phyloP scores from a whole-genome alignment of 1,139 yeast genomes.

The Chernovozyma sophiae-reginae region DNA sequence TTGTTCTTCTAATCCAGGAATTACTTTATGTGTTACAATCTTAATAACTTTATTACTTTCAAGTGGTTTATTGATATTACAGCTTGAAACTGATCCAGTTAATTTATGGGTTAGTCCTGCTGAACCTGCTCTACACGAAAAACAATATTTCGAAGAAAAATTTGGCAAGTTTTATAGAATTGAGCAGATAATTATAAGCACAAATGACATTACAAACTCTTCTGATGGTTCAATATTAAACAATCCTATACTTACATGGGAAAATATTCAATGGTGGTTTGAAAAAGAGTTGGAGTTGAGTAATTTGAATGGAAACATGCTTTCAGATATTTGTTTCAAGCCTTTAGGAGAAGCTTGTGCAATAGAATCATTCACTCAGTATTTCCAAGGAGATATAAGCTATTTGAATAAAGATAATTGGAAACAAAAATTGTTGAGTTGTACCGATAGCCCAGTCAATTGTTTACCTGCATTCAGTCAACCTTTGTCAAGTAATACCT shows the following conservation, averaged over 20 bases:
- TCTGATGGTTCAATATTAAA: no score
- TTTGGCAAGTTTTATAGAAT: constrained; percentile 93
- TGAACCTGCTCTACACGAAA: constrained; percentile 69
- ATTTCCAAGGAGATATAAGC: constrained; percentile 63
- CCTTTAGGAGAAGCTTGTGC: constrained; percentile 79
- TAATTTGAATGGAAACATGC: constrained; percentile 19
- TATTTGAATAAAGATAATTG: constrained; percentile 51
- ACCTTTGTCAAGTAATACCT: constrained; percentile 67
- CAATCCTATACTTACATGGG: constrained; percentile 60
- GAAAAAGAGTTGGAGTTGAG: constrained; percentile 59
- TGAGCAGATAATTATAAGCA: constrained; percentile 77
- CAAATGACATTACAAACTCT: constrained; percentile 61
- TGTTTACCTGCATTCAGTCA: constrained; percentile 91
- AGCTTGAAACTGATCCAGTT: constrained; percentile 75
- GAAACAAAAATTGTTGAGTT: constrained; percentile 48
- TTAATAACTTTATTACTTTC: constrained; percentile 44
- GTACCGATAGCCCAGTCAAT: constrained; percentile 79
- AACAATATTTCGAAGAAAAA: constrained; percentile 64
- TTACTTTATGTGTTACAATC: constrained; percentile 46
- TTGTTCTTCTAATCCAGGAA: constrained; percentile 58
- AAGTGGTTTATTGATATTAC: constrained; percentile 47
- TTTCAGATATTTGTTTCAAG: constrained; percentile 55
- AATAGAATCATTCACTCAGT: constrained; percentile 87
- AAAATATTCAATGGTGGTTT: constrained; percentile 83
- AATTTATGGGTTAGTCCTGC: constrained; percentile 84